phyloP scores from a whole-genome alignment of 2,329 filamentous ascomycete species.

The Neophaeococcomyces aloes region DNA sequence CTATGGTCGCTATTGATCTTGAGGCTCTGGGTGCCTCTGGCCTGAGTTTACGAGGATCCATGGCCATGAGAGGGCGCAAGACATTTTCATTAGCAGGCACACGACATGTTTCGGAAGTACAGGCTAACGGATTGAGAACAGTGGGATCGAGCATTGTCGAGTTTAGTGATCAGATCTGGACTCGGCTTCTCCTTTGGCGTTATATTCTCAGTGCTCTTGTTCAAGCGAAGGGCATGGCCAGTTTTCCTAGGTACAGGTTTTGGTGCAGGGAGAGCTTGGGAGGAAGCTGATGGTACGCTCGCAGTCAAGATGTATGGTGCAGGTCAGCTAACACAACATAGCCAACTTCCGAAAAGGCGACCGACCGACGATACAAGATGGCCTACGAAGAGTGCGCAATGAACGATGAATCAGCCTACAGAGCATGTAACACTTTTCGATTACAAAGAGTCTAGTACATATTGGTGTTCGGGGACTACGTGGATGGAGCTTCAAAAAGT shows the following conservation, averaged over 20 bases:
- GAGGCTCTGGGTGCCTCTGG: no score
- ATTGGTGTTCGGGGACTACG: constrained; percentile 11
- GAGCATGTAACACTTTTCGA: neutral
- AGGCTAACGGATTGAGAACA: constrained; percentile 30
- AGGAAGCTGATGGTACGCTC: constrained; percentile 84
- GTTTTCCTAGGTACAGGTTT: constrained; percentile 92
- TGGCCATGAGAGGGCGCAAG: no score
- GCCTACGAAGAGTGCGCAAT: constrained; percentile 21
- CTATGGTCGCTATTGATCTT: no score
- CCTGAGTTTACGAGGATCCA: no score
- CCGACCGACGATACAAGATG: constrained; percentile 16
- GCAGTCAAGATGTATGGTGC: neutral
- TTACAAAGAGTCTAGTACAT: neutral
- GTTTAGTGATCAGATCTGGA: constrained; percentile 89
- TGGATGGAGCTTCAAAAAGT: constrained; percentile 2
- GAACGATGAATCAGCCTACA: constrained; percentile 13
- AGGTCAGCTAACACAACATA: constrained; percentile 11
- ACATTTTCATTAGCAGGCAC: neutral
- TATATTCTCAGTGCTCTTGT: constrained; percentile 95
- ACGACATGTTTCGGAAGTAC: neutral
- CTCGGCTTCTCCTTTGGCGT: constrained; percentile 95
- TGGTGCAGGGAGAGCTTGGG: constrained; percentile 90
- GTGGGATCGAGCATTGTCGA: constrained; percentile 99
- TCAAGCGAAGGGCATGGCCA: constrained; percentile 96
- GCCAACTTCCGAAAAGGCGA: constrained; percentile 23